These are phyloP conservation scores for Crataegus laevigata DNA, from an alignment of 306 rosid species.

Conservation along the genomic window DNA sequence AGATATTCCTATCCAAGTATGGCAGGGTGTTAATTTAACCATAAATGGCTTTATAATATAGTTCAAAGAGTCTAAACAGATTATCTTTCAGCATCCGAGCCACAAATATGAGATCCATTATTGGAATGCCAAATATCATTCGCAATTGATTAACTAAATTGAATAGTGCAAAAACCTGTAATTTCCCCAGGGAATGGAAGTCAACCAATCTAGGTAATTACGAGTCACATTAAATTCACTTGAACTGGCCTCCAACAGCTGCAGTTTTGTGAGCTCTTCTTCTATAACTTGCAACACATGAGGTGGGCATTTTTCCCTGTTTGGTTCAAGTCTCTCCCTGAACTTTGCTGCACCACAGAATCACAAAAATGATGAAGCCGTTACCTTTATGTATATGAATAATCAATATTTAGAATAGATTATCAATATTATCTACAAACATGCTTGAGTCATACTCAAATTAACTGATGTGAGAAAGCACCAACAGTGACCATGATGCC, in stretches of 20 bases:
- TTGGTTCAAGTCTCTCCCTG: conserved; percentile 94
- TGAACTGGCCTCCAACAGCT: conserved; percentile 91
- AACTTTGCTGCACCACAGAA: conserved; percentile 53
- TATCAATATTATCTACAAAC: neutral
- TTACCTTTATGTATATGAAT: neutral
- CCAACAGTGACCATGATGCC: neutral
- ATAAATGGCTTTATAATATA: neutral
- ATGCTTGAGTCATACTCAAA: neutral
- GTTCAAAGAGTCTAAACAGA: neutral
- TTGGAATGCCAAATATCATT: neutral
- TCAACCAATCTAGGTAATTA: conserved; percentile 98
- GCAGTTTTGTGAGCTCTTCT: conserved; percentile 91
- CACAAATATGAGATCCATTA: neutral
- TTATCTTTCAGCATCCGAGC: neutral
- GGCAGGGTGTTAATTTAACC: neutral
- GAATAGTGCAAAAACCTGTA: conserved; percentile 54
- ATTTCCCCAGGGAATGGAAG: conserved; percentile 95
- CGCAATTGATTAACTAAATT: neutral
- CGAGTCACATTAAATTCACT: conserved; percentile 98
- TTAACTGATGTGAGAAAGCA: conserved; percentile 2
- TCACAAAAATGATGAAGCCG: conserved; percentile 10
- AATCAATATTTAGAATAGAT: conserved; percentile 11
- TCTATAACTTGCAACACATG: conserved; percentile 94
- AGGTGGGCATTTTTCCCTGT: conserved; percentile 81
- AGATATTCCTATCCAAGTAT: neutral